Percentiles rank a stretch among this genome's conserved stretches.
phyloP scores from a whole-genome alignment of 148 eudicot genomes.

The Rhododendron williamsianum region DNA sequence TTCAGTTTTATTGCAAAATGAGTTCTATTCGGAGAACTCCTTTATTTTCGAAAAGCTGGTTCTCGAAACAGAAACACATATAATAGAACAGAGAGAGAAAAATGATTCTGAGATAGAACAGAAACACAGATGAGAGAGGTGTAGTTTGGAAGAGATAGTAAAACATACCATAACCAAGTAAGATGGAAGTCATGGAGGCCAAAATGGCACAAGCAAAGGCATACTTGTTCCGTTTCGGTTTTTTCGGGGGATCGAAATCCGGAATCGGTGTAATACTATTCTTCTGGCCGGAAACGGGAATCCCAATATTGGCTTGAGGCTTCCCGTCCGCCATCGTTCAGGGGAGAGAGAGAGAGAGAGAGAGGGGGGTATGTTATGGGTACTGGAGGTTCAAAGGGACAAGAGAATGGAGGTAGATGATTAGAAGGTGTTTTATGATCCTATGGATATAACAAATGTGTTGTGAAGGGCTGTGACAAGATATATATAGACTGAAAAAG shows the following conservation, averaged over 20 bases:
- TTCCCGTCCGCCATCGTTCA: constrained; percentile 15
- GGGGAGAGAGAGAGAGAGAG: constrained; percentile 1
- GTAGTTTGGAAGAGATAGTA: background rate
- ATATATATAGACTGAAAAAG: background rate
- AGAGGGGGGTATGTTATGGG: background rate
- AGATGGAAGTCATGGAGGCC: constrained; percentile 51
- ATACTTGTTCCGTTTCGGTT: constrained; percentile 38
- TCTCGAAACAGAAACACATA: background rate
- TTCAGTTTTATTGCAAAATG: background rate
- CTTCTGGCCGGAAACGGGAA: constrained; percentile 6
- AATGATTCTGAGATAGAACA: background rate
- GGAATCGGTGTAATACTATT: background rate
- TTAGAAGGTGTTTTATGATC: background rate
- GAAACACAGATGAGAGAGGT: background rate
- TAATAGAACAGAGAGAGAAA: background rate
- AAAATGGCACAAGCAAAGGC: constrained; percentile 40
- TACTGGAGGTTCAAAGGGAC: too few relatives aligned
- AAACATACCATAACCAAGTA: constrained; percentile 46
- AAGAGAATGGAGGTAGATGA: background rate
- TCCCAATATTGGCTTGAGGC: background rate
- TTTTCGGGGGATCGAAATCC: constrained; percentile 25
- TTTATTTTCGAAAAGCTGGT: background rate
- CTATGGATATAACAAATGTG: background rate
- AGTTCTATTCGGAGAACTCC: too few relatives aligned
- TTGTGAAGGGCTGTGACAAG: background rate